Conservation (phyloP, 1,139 yeast genomes). For the Pichia sp. region DNA sequence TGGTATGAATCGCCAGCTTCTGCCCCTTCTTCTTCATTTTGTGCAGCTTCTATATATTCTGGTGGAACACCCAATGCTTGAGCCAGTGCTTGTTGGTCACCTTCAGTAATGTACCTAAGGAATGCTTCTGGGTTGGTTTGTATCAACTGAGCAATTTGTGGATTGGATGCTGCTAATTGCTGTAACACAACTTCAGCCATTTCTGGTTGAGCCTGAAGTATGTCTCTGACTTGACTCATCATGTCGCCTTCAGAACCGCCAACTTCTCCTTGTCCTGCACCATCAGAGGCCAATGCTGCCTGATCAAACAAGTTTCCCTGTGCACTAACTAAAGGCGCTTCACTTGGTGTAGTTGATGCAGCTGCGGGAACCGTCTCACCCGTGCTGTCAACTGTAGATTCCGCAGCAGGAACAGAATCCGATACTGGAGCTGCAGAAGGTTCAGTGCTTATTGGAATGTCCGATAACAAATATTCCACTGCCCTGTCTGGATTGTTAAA, state of each 20-base stretch:
- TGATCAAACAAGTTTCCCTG: constrained; percentile 56
- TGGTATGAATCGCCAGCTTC: constrained; percentile 43
- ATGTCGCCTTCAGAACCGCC: constrained; percentile 44
- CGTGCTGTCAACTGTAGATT: neutral
- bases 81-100: constrained; percentile 38
- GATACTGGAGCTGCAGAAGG: constrained; percentile 33
- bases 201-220: constrained; percentile 84
- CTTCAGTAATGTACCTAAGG: constrained; percentile 64
- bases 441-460: constrained; percentile 47
- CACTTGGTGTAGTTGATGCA: constrained; percentile 25
- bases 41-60: constrained; percentile 33
- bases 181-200: constrained; percentile 80
- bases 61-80: constrained; percentile 31
- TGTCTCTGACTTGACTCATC: constrained; percentile 65
- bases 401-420: constrained; percentile 13
- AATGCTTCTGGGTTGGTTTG: constrained; percentile 86
- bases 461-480: constrained; percentile 87
- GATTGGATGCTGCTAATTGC: constrained; percentile 75
- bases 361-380: constrained; percentile 6
- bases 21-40: constrained; percentile 36
- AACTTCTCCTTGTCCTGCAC: constrained; percentile 19
- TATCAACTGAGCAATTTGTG: constrained; percentile 79
- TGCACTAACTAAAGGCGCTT: constrained; percentile 27
- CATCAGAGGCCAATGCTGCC: constrained; percentile 52
- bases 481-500: constrained; percentile 98